Base-by-base conservation (phyloP, 441 rosid species). In the Melastoma candidum region DNA sequence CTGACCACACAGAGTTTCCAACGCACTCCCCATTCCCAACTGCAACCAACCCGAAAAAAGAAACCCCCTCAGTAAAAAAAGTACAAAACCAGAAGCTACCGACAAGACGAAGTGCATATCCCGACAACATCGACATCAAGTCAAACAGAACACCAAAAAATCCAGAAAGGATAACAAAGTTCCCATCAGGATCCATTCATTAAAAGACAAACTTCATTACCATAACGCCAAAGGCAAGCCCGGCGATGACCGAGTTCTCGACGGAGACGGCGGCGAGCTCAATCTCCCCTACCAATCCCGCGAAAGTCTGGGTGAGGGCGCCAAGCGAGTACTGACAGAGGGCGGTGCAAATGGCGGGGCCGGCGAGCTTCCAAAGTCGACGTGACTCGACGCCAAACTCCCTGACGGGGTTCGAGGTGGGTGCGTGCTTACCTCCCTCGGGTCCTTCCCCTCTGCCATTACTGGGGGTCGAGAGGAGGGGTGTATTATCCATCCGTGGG, bases 241-340 rank as follows among this genome's bases (percentile, higher is more conserved):
- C 95, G 32, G 87, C 87, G 63, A 90, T 54, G 48, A 90, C 92
- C 7, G 92, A 87, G 66, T 86, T 84, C 74, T 84, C 94, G 9
- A 90, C 85, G 1, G 95, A 71, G 29, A 90, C 87, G 2, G 96
- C 96, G 1, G 95, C 95, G 2, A 87, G 89, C 56, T 84, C 95
- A 12, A 87, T 44, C 59, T 90, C 97, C 1, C 89, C 77, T 3
- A 84, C 59, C 41, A 53, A 74, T 41, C 97, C 97, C 0, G 83
- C 77, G 61, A 84, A 84, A 2, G 89, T 87, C 61, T 79, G 92
- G 29, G 95, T 90, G 27, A 90, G 81, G 8, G 94, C 94, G 11
- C 92, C 95, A 2, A 90, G 74, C 5, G 94, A 86, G 69, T 84
- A 87, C 63, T 90, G 94, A 49, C 81, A 71, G 12, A 82, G 46